Evolutionary conservation across 768 basidiomycete genomes (phyloP).

Genomic region (Amanita thiersii): DNA sequence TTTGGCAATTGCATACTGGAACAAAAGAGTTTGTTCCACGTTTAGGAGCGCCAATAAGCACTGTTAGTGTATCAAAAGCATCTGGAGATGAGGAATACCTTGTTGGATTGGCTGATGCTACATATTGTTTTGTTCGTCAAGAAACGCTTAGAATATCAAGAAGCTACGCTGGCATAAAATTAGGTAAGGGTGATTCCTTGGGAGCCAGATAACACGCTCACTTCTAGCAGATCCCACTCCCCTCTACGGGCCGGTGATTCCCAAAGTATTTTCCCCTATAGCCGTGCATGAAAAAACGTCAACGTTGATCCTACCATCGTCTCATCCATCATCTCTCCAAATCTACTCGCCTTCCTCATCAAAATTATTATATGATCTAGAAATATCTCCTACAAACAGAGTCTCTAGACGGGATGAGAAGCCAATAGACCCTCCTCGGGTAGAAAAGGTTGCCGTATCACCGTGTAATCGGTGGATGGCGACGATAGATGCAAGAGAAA

Average conservation of each 20-base stretch:
- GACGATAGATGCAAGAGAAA: conserved; percentile 71
- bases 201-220: conserved; percentile 4
- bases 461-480: conserved; percentile 84
- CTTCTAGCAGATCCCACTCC: conserved; percentile 22
- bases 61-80: conserved; percentile 50
- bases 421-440: conserved; percentile 63
- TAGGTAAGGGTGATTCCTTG: conserved; percentile 38
- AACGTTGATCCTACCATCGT: conserved; percentile 82
- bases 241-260: conserved; percentile 24
- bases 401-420: conserved; percentile 78
- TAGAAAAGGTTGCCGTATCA: conserved; percentile 64
- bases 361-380: conserved; percentile 74
- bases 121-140: conserved; percentile 66
- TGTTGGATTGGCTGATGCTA: conserved; percentile 75
- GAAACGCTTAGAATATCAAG: conserved; percentile 65
- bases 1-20: conserved; percentile 90
- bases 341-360: conserved; percentile 72
- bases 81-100: conserved; percentile 79
- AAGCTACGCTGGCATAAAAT: conserved; percentile 69
- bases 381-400: conserved; percentile 90
- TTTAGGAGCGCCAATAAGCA: conserved; percentile 78
- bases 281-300: conserved; percentile 68
- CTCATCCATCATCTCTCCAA: conserved; percentile 94
- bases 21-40: conserved; percentile 91
- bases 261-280: conserved; percentile 50